Evolutionary conservation across 2,329 filamentous ascomycete genomes (phyloP).

Genomic region (Pseudopithomyces chartarum): DNA sequence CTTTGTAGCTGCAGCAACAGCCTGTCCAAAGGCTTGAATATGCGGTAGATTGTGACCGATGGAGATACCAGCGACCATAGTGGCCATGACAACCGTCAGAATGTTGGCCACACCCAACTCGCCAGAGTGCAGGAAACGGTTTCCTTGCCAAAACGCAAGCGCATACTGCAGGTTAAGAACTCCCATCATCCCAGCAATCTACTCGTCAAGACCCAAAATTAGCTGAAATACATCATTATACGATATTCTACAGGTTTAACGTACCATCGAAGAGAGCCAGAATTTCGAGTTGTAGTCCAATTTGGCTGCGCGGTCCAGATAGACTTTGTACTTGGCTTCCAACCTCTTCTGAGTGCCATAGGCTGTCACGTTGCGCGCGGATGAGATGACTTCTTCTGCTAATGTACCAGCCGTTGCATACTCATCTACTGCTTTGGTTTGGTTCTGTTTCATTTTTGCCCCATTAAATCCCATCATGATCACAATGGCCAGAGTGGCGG

Average conservation of each 20-base stretch:
- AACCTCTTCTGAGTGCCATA: constrained; percentile 93
- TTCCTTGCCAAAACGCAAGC: constrained; percentile 54
- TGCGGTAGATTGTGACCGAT: constrained; percentile 76
- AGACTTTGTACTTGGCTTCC: constrained; percentile 80
- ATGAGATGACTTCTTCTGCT: constrained; percentile 93
- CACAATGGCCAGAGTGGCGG: constrained; percentile 79
- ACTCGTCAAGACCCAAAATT: too few relatives aligned
- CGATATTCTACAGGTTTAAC: too few relatives aligned
- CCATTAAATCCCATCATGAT: constrained; percentile 73
- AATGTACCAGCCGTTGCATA: constrained; percentile 86
- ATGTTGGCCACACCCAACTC: constrained; percentile 71
- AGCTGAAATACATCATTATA: too few relatives aligned
- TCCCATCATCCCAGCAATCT: constrained; percentile 77
- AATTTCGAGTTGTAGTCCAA: constrained; percentile 79
- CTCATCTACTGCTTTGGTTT: constrained; percentile 70
- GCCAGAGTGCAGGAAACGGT: constrained; percentile 59
- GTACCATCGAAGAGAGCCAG: constrained; percentile 70
- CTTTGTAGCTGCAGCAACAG: constrained; percentile 82
- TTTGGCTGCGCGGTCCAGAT: constrained; percentile 73
- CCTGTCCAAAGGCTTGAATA: constrained; percentile 82
- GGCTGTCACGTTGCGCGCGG: constrained; percentile 87
- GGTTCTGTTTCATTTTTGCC: constrained; percentile 82
- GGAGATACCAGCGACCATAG: constrained; percentile 92
- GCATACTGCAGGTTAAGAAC: constrained; percentile 76
- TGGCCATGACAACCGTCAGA: constrained; percentile 83